Percentiles rank a stretch among this genome's conserved stretches.
These are phyloP conservation scores for Thelonectria blattea DNA, from an alignment of 2,329 filamentous ascomycete genomes.

Conservation along the genomic window DNA sequence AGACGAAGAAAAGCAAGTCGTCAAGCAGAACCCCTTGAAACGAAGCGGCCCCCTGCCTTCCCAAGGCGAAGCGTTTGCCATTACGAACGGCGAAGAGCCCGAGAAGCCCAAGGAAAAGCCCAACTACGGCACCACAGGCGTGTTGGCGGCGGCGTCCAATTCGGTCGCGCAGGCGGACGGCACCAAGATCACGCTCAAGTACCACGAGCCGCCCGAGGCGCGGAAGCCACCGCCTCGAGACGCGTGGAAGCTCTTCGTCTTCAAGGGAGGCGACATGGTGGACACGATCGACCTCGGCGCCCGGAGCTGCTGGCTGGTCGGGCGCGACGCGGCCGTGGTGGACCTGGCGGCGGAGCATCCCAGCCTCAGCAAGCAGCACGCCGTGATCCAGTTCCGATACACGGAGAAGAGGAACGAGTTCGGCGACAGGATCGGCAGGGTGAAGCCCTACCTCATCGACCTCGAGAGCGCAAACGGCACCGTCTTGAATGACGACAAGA, in stretches of 20 bases:
- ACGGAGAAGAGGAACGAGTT: conserved; percentile 84
- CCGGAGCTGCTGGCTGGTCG: conserved; percentile 90
- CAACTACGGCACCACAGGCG: conserved; percentile 81
- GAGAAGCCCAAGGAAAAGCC: conserved; percentile 80
- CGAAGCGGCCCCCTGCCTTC: conserved; percentile 61
- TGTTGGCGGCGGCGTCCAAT: conserved; percentile 88
- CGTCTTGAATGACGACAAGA: conserved; percentile 73
- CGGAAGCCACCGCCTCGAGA: conserved; percentile 82
- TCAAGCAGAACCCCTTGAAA: conserved; percentile 36
- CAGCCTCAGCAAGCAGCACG: conserved; percentile 94
- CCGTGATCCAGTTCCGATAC: conserved; percentile 90
- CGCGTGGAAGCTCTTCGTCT: conserved; percentile 89
- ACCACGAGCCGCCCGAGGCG: conserved; percentile 92
- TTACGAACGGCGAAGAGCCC: conserved; percentile 54
- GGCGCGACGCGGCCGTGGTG: conserved; percentile 78
- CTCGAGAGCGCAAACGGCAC: conserved; percentile 94
- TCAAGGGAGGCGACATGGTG: conserved; percentile 81
- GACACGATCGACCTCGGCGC: conserved; percentile 79
- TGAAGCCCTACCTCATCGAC: conserved; percentile 90
- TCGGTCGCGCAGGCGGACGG: conserved; percentile 73
- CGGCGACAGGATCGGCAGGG: conserved; percentile 79
- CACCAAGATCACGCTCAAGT: conserved; percentile 83
- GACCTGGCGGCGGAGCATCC: conserved; percentile 88
- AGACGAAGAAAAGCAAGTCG: conserved; percentile 31
- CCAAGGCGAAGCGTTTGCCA: conserved; percentile 64